Evolutionary conservation across 352 stramenopile species (phyloP).

Genomic region (Globisporangium abappressorium): DNA sequence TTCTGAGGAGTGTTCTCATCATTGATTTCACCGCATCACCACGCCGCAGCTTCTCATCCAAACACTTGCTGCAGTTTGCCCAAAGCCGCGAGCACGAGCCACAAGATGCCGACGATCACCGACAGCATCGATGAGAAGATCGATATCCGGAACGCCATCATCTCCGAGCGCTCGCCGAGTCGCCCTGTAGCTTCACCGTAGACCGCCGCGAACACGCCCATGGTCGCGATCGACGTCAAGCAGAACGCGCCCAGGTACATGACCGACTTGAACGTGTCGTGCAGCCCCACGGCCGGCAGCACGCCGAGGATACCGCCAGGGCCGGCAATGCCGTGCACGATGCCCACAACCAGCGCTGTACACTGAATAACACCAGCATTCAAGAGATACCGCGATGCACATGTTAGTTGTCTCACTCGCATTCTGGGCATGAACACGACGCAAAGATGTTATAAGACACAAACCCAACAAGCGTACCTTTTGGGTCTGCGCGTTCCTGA

Average conservation of each 20-base stretch:
- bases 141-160: conserved; percentile 74
- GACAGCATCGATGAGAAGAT: conserved; percentile 84
- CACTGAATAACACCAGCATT: conserved; percentile 27
- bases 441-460: neutral
- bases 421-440: conserved; percentile 2
- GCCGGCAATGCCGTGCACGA: conserved; percentile 88
- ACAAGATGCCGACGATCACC: conserved; percentile 79
- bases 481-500: conserved; percentile 70
- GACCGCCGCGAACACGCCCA: conserved; percentile 85
- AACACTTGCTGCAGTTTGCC: conserved; percentile 83
- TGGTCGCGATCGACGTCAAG: conserved; percentile 83
- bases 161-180: conserved; percentile 64
- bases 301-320: conserved; percentile 84
- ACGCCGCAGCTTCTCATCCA: conserved; percentile 29
- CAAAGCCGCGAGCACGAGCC: conserved; percentile 70
- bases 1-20: neutral
- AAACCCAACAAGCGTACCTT: conserved; percentile 38
- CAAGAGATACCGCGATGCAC: neutral
- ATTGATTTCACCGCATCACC: neutral
- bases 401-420: neutral
- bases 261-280: conserved; percentile 73
- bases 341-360: conserved; percentile 81
- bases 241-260: conserved; percentile 91
- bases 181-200: conserved; percentile 80
- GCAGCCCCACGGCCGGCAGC: conserved; percentile 82